Percentiles rank a stretch among this genome's conserved stretches.
phyloP scores from a whole-genome alignment of 768 basidiomycete species.

The Boletus fagicola region DNA sequence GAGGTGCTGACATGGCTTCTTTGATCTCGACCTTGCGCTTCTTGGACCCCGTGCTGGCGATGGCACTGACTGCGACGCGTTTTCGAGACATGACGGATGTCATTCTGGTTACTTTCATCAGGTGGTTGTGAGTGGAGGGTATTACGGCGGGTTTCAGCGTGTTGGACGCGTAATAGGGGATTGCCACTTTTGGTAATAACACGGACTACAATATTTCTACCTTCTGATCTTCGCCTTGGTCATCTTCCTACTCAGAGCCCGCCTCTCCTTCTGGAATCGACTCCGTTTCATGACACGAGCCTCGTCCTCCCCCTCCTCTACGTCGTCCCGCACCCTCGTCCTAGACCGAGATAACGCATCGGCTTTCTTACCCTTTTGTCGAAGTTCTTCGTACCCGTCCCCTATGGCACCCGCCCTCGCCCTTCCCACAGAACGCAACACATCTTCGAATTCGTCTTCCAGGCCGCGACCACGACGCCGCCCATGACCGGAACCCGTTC shows the following conservation, averaged over 20 bases:
- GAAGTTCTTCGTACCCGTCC: slow-evolving; percentile 82
- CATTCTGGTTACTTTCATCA: slow-evolving; percentile 1
- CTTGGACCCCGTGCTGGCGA: slow-evolving; percentile 4
- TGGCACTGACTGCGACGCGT: slow-evolving; percentile 10
- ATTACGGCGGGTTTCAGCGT: neutral
- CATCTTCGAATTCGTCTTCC: slow-evolving; percentile 82
- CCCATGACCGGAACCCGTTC: slow-evolving; percentile 53
- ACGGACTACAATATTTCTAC: slow-evolving; percentile 3
- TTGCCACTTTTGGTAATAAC: neutral
- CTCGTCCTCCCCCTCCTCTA: slow-evolving; percentile 30
- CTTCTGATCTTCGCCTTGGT: slow-evolving; percentile 18
- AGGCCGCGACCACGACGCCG: slow-evolving; percentile 65
- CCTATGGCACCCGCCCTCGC: slow-evolving; percentile 40
- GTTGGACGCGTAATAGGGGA: neutral
- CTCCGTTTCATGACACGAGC: slow-evolving; percentile 36
- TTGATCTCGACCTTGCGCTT: slow-evolving; percentile 26
- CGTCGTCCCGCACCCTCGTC: slow-evolving; percentile 30
- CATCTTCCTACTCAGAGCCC: slow-evolving; percentile 33
- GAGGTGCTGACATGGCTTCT: neutral
- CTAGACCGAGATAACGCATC: slow-evolving; percentile 61
- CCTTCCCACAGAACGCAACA: slow-evolving; percentile 61
- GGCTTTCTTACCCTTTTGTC: slow-evolving; percentile 63
- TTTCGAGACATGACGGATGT: slow-evolving; percentile 5
- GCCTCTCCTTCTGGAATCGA: slow-evolving; percentile 45
- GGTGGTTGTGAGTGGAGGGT: neutral